Evolutionary conservation across 495 filamentous ascomycete genomes (phyloP), one percentile per base, ranked within the genome.

Genomic region (Penicillium coffeae): DNA sequence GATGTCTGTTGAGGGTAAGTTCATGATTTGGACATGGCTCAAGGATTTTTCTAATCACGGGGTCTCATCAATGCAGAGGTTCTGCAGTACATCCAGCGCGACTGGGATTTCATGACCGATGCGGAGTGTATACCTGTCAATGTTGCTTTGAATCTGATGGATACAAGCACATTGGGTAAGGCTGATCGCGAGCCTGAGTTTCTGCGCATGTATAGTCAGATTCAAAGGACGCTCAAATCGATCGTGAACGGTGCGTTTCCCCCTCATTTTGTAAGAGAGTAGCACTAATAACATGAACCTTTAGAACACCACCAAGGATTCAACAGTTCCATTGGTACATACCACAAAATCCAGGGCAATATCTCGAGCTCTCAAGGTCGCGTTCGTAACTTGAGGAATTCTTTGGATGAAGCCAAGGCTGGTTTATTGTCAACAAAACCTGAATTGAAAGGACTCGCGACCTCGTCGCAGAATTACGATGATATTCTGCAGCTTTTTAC

Each of bases 261-360:
- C 13, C 12, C 16, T 30, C 13, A 8, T 20, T 3, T 9, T 20
- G 2, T 7, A 10, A 8, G 2, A 18, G 10, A 6, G 18, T 15
- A 34, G 3, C 34, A 3, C 22, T 51, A 42, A 56, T 59, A 25
- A 57, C 13, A 21, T 7, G 21, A 22, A 10, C 19, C 38, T 45
- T 15, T 42, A 84, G 91, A 97, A 70, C 92, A 99, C 62, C 92
- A 97, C 56, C 93, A 99, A 67, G 93, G 90, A 22, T 99, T 99
- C 76, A 99, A 96, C 64, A 96, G 90, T 69, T 95, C 90, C 34
- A 97, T 99, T 47, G 94, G 93, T 63, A 95, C 91, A 13, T 99
- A 96, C 59, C 94, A 99, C 70, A 96, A 92, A 69, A 97, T 99
- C 48, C 93, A 97, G 63, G 78, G 85, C 5, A 95, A 89, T 68